Evolutionary conservation across 805 yeast species (phyloP).

Genomic region (Debaryomyces castellii): DNA sequence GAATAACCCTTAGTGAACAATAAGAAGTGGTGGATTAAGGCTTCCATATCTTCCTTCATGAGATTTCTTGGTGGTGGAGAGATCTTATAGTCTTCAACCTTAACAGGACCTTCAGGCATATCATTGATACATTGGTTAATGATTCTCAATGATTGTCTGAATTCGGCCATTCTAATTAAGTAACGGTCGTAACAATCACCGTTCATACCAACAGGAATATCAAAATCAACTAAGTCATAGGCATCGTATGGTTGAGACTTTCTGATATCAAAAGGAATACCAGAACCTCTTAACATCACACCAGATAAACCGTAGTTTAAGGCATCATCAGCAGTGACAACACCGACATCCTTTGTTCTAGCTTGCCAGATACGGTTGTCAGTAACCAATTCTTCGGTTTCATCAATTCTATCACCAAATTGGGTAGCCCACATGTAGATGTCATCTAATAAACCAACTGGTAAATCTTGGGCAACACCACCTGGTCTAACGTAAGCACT

Average conservation of each 20-base stretch:
- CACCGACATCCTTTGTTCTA: slow-evolving; percentile 79
- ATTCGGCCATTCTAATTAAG: slow-evolving; percentile 85
- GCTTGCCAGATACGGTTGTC: slow-evolving; percentile 92
- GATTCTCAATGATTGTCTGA: slow-evolving; percentile 86
- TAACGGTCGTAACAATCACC: slow-evolving; percentile 94
- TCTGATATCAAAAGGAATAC: slow-evolving; percentile 83
- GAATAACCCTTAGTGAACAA: slow-evolving; percentile 84
- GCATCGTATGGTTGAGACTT: slow-evolving; percentile 90
- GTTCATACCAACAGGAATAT: slow-evolving; percentile 79
- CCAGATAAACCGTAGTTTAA: slow-evolving; percentile 78
- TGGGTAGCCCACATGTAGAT: slow-evolving; percentile 96
- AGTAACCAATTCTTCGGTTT: slow-evolving; percentile 83
- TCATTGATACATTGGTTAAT: slow-evolving; percentile 87
- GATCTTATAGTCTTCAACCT: slow-evolving; percentile 86
- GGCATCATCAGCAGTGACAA: slow-evolving; percentile 83
- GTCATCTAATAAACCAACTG: slow-evolving; percentile 83
- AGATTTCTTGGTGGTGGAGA: slow-evolving; percentile 75
- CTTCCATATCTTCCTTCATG: slow-evolving; percentile 94
- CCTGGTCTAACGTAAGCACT: slow-evolving; percentile 90
- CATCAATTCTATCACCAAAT: slow-evolving; percentile 90
- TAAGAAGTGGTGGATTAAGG: slow-evolving; percentile 85
- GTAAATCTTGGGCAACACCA: slow-evolving; percentile 86
- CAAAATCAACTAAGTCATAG: slow-evolving; percentile 81
- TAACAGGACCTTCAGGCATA: slow-evolving; percentile 90
- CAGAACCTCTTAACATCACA: slow-evolving; percentile 89